Conservation (phyloP, 768 basidiomycete genomes). For the Leccinellum rugosiceps region DNA sequence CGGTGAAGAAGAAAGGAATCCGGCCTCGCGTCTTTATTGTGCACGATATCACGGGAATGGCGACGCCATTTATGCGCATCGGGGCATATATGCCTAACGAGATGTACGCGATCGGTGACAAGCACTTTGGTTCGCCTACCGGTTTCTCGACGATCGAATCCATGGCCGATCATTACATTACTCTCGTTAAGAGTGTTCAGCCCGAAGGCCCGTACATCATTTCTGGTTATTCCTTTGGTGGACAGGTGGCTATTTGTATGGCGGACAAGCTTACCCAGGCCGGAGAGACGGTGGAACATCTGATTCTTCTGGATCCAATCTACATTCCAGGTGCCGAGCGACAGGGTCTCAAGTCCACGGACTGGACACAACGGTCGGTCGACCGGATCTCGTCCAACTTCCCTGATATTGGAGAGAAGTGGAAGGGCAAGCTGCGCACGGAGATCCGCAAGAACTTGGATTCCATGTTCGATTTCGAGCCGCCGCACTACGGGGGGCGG, state of each 20-base stretch:
- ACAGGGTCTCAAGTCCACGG: constrained; percentile 29
- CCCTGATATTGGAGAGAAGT: constrained; percentile 31
- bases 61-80: constrained; percentile 31
- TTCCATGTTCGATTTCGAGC: constrained; percentile 32
- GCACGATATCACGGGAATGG: constrained; percentile 33
- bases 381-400: constrained; percentile 32
- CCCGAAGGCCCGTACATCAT: constrained; percentile 27
- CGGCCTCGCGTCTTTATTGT: constrained; percentile 27
- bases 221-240: constrained; percentile 28
- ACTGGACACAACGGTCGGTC: constrained; percentile 29
- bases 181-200: constrained; percentile 26
- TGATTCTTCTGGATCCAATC: constrained; percentile 30
- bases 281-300: constrained; percentile 24
- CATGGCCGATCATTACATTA: constrained; percentile 32
- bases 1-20: constrained; percentile 31
- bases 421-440: constrained; percentile 28
- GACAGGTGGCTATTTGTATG: constrained; percentile 28
- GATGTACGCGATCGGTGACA: constrained; percentile 34
- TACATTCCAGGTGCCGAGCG: constrained; percentile 27
- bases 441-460: constrained; percentile 34
- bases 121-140: constrained; percentile 28
- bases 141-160: constrained; percentile 29
- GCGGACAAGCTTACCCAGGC: constrained; percentile 22
- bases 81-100: constrained; percentile 32
- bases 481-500: constrained; percentile 22